Percentiles rank a stretch among this genome's conserved stretches.
Conservation (phyloP, 2,329 filamentous ascomycete genomes). For the Cladophialophora exuberans region DNA sequence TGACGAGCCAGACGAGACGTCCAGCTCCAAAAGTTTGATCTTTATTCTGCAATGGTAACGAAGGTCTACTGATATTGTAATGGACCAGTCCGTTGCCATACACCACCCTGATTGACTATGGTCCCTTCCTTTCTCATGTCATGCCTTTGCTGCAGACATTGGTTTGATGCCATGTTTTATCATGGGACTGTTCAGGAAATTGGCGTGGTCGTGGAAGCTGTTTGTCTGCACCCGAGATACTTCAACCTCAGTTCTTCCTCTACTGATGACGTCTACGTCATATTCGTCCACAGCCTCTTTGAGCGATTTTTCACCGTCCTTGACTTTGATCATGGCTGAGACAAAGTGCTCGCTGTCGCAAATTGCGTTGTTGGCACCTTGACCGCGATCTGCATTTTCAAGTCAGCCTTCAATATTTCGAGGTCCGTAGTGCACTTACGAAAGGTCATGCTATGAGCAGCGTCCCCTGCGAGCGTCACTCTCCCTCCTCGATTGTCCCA, state of each 20-base stretch:
- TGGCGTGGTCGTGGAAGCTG: slow-evolving; percentile 24
- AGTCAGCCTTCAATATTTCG: not conserved
- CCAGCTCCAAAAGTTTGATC: too few species aligned
- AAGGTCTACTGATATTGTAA: too few species aligned
- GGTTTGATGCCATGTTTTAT: slow-evolving; percentile 29
- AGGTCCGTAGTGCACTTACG: slow-evolving; percentile 17
- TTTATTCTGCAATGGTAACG: too few species aligned
- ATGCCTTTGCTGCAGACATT: not conserved
- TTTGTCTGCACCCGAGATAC: slow-evolving; percentile 25
- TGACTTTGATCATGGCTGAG: slow-evolving; percentile 25
- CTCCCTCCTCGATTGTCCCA: slow-evolving; percentile 40
- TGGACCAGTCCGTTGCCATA: too few species aligned
- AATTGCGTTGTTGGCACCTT: slow-evolving; percentile 31
- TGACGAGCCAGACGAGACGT: not conserved
- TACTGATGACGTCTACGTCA: slow-evolving; percentile 24
- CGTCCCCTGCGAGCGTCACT: slow-evolving; percentile 60
- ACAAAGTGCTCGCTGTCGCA: slow-evolving; percentile 28
- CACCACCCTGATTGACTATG: not conserved
- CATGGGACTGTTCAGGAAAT: slow-evolving; percentile 26
- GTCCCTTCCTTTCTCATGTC: not conserved
- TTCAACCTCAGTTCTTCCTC: slow-evolving; percentile 27
- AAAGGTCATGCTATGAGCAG: slow-evolving; percentile 57
- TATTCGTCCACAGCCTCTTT: slow-evolving; percentile 28
- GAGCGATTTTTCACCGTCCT: slow-evolving; percentile 13
- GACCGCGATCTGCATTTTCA: slow-evolving; percentile 23